Evolutionary conservation across 2,329 filamentous ascomycete genomes (phyloP).

Genomic region (Xylaria sp.): DNA sequence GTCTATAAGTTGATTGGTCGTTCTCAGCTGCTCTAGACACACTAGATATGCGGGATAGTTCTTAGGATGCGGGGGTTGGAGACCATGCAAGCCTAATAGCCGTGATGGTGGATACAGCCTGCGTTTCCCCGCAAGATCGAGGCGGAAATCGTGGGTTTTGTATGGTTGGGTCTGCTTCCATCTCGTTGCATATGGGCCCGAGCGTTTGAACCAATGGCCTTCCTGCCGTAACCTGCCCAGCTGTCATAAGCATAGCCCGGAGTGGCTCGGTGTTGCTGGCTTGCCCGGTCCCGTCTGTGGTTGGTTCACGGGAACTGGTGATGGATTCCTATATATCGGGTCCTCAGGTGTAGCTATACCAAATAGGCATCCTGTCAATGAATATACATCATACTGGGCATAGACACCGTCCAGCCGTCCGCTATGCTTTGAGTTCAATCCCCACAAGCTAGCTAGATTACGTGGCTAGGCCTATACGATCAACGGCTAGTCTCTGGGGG

Average conservation of each 20-base stretch:
- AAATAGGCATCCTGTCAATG: too few species aligned
- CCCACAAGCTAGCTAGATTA: too few species aligned
- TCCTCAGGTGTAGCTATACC: neutral
- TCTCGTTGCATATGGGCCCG: slow-evolving; percentile 11
- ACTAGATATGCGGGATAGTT: slow-evolving; percentile 21
- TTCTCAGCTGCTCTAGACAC: slow-evolving; percentile 21
- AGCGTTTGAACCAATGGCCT: slow-evolving; percentile 15
- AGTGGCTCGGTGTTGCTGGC: slow-evolving; percentile 1
- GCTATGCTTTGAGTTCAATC: too few species aligned
- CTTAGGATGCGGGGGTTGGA: slow-evolving; percentile 35
- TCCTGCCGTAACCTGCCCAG: slow-evolving; percentile 18
- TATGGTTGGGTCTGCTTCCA: slow-evolving; percentile 17
- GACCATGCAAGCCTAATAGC: slow-evolving; percentile 26
- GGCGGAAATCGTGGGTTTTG: slow-evolving; percentile 22
- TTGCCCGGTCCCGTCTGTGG: slow-evolving; percentile 1
- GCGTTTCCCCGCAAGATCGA: slow-evolving; percentile 30
- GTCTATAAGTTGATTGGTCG: slow-evolving; percentile 19
- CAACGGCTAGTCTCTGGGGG: slow-evolving; percentile 9
- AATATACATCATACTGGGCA: too few species aligned
- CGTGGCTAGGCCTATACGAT: slow-evolving; percentile 4
- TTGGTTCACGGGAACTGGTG: neutral
- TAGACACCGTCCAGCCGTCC: too few species aligned
- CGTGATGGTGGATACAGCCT: slow-evolving; percentile 18
- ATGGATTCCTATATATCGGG: neutral
- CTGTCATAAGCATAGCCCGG: slow-evolving; percentile 4